Percentiles rank a stretch among this genome's conserved stretches.
These are phyloP conservation scores for Drechslerella coelobrocha DNA, from an alignment of 2,329 filamentous ascomycete genomes.

Conservation along the genomic window DNA sequence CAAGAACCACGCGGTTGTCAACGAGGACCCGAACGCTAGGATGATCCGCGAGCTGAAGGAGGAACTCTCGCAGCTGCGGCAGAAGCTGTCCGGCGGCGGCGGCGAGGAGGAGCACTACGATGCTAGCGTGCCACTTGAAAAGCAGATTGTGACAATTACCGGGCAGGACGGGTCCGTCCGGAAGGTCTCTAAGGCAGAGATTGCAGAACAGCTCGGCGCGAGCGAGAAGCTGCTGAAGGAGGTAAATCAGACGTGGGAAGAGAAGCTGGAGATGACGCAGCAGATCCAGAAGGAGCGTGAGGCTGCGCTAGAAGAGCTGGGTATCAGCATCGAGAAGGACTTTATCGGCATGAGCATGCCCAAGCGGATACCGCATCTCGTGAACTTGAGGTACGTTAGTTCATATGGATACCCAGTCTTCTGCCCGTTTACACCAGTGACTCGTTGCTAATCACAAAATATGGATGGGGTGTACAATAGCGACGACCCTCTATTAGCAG, in stretches of 20 bases:
- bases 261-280: slow-evolving; percentile 93
- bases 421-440: slow-evolving; percentile 2
- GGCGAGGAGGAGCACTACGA: slow-evolving; percentile 83
- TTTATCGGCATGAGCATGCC: slow-evolving; percentile 94
- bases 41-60: slow-evolving; percentile 99
- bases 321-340: slow-evolving; percentile 98
- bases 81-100: slow-evolving; percentile 74
- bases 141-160: slow-evolving; percentile 96
- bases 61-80: slow-evolving; percentile 81
- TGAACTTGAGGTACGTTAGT: slow-evolving; percentile 74
- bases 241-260: slow-evolving; percentile 97
- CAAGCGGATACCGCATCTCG: slow-evolving; percentile 98
- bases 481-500: slow-evolving; percentile 89
- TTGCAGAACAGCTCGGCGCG: slow-evolving; percentile 88
- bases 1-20: slow-evolving; percentile 99
- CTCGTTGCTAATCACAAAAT: not conserved
- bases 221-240: slow-evolving; percentile 92
- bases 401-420: not conserved
- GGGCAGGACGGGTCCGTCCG: slow-evolving; percentile 83
- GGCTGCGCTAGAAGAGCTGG: slow-evolving; percentile 90
- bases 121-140: slow-evolving; percentile 86
- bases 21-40: slow-evolving; percentile 96
- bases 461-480: slow-evolving; percentile 43
- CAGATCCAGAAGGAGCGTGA: slow-evolving; percentile 98
- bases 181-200: slow-evolving; percentile 97